Evolutionary conservation across 345 rosid genomes (phyloP), one percentile per base, ranked within the genome.

Genomic region (Acer saccharum): DNA sequence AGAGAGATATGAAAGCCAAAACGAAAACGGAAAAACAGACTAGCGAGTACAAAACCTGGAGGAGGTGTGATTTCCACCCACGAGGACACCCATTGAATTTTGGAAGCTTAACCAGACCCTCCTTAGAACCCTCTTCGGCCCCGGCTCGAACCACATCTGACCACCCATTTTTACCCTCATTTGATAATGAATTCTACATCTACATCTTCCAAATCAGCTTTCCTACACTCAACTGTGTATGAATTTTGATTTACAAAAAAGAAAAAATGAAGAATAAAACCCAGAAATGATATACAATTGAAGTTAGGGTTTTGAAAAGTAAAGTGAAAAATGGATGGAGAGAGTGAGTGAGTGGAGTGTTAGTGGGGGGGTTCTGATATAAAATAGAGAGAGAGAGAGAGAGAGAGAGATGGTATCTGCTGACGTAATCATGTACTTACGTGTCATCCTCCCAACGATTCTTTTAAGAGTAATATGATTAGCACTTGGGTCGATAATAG

Each of bases 11-110:
- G 77, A 73, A 84, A 86, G 83, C 72, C 87, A 75, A 79, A 50
- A 52, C 20, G 13, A 32, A 48, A 75, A 29, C 2, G 57, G 61
- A 65, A 20, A 27, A 41, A 41, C 67, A 65, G 76, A 41, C 74
- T 91, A 95, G 84, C 99, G 94, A 87, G 96, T 84, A 74, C 98
- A 93, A 91, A 95, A 95, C 97, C 98, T 91, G 96, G 90, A 93
- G 78, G 97, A 93, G 77, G 98, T 93, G 88, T 93, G 99, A 85
- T 95, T 95, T 71, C 99, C 98, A 92, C 98, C 99, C 98, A 95
- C 96, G 86, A 93, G 98, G 97, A 95, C 78, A 75, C 90, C 93
- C 89, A 77, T 88, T 65, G 93, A 85, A 76, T 78, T 88, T 92
- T 90, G 94, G 20, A 85, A 79, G 3, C 87, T 84, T 85, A 90